Percentiles rank a stretch among this genome's conserved stretches.
Conservation (phyloP, 2,329 filamentous ascomycete species). For the Scedosporium apiospermum region DNA sequence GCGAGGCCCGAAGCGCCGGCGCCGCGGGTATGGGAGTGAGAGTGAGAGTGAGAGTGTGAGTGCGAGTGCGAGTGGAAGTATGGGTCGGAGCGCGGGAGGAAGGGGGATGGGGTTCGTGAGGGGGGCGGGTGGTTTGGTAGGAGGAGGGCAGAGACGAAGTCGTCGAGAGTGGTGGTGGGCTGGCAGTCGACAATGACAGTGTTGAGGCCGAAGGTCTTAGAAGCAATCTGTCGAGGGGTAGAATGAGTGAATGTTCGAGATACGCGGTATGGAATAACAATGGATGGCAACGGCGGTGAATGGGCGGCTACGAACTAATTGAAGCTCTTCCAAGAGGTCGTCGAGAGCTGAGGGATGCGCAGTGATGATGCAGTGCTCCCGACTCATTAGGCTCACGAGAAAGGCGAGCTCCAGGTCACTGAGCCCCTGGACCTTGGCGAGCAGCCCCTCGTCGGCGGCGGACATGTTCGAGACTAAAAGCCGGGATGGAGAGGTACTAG, state of each 20-base stretch:
- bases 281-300: background rate
- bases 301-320: conserved; percentile 40
- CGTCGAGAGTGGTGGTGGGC: conserved; percentile 64
- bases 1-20: conserved; percentile 16
- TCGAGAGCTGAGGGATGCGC: conserved; percentile 53
- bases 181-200: conserved; percentile 65
- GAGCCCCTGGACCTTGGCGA: conserved; percentile 64
- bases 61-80: conserved; percentile 10
- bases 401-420: conserved; percentile 83
- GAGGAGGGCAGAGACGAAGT: conserved; percentile 67
- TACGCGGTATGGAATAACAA: background rate
- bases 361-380: conserved; percentile 84
- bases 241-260: background rate
- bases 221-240: conserved; percentile 45
- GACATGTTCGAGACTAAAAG: conserved; percentile 31
- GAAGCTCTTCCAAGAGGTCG: conserved; percentile 64
- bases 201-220: conserved; percentile 62
- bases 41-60: conserved; percentile 13
- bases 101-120: conserved; percentile 17
- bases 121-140: conserved; percentile 21
- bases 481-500: background rate
- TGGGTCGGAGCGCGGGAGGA: conserved; percentile 10
- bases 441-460: conserved; percentile 45
- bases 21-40: conserved; percentile 19
- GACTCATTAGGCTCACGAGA: conserved; percentile 68